Conservation (phyloP, 108 stramenopile genomes). For the Schizochytrium sp. region DNA sequence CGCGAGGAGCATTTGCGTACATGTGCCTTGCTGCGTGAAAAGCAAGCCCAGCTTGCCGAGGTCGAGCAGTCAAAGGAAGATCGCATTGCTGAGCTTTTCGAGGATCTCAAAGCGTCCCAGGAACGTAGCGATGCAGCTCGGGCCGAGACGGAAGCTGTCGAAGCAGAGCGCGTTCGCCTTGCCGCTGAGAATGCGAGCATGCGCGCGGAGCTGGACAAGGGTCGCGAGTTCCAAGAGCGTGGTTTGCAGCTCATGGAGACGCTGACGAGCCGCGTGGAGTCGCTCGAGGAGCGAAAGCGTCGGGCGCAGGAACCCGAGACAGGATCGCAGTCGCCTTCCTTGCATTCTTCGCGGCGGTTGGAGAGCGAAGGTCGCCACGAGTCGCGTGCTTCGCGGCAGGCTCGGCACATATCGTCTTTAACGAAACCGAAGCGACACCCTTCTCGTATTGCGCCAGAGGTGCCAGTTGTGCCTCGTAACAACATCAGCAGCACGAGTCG, state of each 20-base stretch:
- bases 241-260: background rate
- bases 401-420: background rate
- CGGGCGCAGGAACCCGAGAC: too few species aligned
- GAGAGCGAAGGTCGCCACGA: background rate
- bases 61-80: background rate
- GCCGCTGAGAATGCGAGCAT: background rate
- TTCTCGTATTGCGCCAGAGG: background rate
- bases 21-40: background rate
- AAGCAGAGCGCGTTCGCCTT: background rate
- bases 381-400: background rate
- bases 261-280: background rate
- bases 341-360: background rate
- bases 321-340: background rate
- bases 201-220: background rate
- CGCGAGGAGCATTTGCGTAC: conserved; percentile 8
- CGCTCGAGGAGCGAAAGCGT: background rate
- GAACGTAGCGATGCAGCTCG: background rate
- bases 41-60: background rate
- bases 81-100: background rate
- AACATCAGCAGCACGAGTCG: too few species aligned
- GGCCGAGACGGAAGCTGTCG: background rate
- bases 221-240: background rate
- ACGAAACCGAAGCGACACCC: background rate
- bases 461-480: too few species aligned
- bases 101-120: background rate